phyloP scores from a whole-genome alignment of 2,329 filamentous ascomycete genomes.

The Zymoseptoria pseudotritici region DNA sequence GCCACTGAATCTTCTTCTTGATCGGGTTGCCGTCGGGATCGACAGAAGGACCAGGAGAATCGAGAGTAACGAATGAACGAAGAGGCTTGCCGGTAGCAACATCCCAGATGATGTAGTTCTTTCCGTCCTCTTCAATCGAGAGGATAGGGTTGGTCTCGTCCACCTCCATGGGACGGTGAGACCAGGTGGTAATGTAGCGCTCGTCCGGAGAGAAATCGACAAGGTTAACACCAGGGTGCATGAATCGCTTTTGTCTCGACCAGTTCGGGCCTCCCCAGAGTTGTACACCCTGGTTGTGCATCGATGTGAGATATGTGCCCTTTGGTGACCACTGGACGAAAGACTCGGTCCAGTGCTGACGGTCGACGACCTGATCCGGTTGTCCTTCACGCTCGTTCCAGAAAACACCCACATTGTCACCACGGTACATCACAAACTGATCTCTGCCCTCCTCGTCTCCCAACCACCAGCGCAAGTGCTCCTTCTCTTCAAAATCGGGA shows the following conservation, averaged over 20 bases:
- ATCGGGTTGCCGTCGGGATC: slow-evolving; percentile 57
- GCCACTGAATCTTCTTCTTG: slow-evolving; percentile 96
- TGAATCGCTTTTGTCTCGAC: slow-evolving; percentile 85
- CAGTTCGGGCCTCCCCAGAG: slow-evolving; percentile 90
- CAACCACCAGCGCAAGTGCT: slow-evolving; percentile 90
- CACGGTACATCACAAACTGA: slow-evolving; percentile 91
- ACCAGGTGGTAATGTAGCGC: slow-evolving; percentile 95
- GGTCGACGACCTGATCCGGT: slow-evolving; percentile 83
- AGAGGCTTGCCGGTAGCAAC: slow-evolving; percentile 82
- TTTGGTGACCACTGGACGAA: slow-evolving; percentile 97
- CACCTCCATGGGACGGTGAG: slow-evolving; percentile 83
- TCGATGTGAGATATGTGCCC: slow-evolving; percentile 87
- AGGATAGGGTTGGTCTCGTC: slow-evolving; percentile 78
- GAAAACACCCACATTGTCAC: slow-evolving; percentile 86
- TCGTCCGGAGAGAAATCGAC: slow-evolving; percentile 92
- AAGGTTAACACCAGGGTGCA: slow-evolving; percentile 90
- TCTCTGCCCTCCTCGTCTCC: slow-evolving; percentile 83
- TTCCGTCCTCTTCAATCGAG: slow-evolving; percentile 81
- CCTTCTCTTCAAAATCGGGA: slow-evolving; percentile 80
- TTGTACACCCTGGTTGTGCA: slow-evolving; percentile 93
- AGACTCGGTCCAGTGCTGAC: slow-evolving; percentile 93
- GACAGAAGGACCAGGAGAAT: slow-evolving; percentile 57
- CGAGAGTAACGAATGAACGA: slow-evolving; percentile 87
- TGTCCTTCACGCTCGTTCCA: slow-evolving; percentile 96
- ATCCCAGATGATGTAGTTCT: slow-evolving; percentile 99